A percentile compares a stretch with the other conserved stretches of the same genome.
These are phyloP conservation scores for Xylaria digitata DNA, from an alignment of 2,329 filamentous ascomycete species.

Conservation along the genomic window DNA sequence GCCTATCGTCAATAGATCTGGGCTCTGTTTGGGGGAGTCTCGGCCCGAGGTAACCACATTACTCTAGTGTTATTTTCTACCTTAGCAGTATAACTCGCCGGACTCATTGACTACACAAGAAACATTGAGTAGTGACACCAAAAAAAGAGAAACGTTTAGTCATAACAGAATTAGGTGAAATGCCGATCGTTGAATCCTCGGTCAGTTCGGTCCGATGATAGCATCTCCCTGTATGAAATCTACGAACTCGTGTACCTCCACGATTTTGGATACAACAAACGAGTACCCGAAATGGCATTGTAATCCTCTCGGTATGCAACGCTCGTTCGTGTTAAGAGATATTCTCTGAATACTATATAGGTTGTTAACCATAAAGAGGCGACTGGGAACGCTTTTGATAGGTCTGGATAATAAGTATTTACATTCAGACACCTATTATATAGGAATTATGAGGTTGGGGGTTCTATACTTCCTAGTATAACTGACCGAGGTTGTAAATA, in stretches of 20 bases:
- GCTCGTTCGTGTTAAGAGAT: too few relatives aligned
- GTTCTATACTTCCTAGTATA: too few relatives aligned
- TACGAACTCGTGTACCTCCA: too few relatives aligned
- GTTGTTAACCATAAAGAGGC: too few relatives aligned
- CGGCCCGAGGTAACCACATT: conserved; percentile 30
- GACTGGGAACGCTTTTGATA: too few relatives aligned
- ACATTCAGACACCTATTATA: too few relatives aligned
- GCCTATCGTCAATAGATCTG: conserved; percentile 2
- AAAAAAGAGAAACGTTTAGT: not conserved
- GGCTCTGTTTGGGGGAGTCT: conserved; percentile 20
- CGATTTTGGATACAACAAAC: too few relatives aligned
- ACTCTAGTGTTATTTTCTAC: not conserved
- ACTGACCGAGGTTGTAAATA: too few relatives aligned
- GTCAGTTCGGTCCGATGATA: conserved; percentile 22
- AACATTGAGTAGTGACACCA: not conserved
- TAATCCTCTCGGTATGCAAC: not conserved
- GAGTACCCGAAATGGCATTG: too few relatives aligned
- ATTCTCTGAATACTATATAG: too few relatives aligned
- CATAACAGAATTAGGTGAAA: not conserved
- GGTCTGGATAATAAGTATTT: too few relatives aligned
- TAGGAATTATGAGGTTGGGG: too few relatives aligned
- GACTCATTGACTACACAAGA: not conserved
- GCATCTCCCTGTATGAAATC: not conserved
- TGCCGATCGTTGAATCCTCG: conserved; percentile 10
- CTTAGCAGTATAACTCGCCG: not conserved